Evolutionary conservation across 2,329 filamentous ascomycete genomes (phyloP).

Genomic region (Beauveria sp.): DNA sequence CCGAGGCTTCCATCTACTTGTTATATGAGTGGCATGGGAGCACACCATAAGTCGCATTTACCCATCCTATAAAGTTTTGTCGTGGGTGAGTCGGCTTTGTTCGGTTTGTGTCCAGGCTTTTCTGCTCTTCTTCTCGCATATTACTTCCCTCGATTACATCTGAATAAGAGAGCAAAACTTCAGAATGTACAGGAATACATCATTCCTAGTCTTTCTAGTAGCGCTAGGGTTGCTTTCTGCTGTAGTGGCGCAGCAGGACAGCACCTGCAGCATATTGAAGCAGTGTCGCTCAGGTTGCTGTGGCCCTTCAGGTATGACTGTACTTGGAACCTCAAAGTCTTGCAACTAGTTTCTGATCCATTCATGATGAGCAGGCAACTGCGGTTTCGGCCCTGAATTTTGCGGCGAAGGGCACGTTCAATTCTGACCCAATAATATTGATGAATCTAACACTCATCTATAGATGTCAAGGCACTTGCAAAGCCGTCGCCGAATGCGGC

Average conservation of each 20-base stretch:
- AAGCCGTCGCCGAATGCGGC: slow-evolving; percentile 13
- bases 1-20: background rate
- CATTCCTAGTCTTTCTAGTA: background rate
- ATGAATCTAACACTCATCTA: background rate
- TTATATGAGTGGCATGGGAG: background rate
- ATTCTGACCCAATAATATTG: background rate
- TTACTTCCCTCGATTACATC: background rate
- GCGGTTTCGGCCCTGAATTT: background rate
- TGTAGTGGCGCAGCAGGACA: background rate
- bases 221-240: background rate
- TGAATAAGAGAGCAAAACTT: background rate
- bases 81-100: background rate
- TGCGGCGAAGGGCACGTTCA: background rate
- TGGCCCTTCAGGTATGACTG: background rate
- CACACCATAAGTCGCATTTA: background rate
- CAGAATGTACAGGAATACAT: background rate
- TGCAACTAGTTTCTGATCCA: background rate
- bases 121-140: background rate
- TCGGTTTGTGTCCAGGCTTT: background rate
- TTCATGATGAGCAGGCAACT: background rate
- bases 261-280: background rate
- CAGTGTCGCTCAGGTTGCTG: background rate
- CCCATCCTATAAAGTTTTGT: background rate
- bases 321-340: too few species aligned
- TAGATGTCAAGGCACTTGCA: slow-evolving; percentile 11